Conservation (phyloP, 2,329 filamentous ascomycete genomes). For the Aspergillus novofumigatus region DNA sequence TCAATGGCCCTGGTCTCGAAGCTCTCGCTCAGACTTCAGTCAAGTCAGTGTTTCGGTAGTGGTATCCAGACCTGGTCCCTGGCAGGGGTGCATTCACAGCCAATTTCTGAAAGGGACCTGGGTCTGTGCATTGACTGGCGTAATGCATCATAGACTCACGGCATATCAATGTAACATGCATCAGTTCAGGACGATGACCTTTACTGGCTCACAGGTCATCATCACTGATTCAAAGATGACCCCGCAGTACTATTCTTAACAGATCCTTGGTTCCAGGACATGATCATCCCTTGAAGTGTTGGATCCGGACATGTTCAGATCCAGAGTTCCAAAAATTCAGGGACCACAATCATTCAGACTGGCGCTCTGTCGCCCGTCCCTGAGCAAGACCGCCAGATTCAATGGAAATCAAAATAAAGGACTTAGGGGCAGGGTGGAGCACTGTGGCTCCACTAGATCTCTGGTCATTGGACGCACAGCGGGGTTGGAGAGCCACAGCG, state of each 20-base stretch:
- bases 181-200: no score
- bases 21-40: slow-evolving; percentile 1
- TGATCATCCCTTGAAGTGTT: background rate
- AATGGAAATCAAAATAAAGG: slow-evolving; percentile 6
- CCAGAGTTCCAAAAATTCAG: background rate
- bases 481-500: slow-evolving; percentile 12
- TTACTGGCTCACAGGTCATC: no score
- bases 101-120: background rate
- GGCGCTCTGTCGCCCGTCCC: background rate
- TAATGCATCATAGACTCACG: no score
- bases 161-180: no score
- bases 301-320: background rate
- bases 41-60: background rate
- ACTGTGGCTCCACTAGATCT: background rate
- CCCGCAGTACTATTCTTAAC: background rate
- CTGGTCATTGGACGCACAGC: slow-evolving; percentile 7
- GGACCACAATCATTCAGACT: background rate
- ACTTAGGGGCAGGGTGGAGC: slow-evolving; percentile 15
- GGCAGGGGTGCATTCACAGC: background rate
- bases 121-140: background rate
- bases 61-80: background rate
- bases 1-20: background rate
- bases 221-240: no score
- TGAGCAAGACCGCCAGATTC: background rate
- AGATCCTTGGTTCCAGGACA: background rate